Percentiles rank a stretch among this genome's conserved stretches.
These are phyloP conservation scores for Lentinula novae-zelandiae DNA, from an alignment of 1,284 basidiomycete species.

Conservation along the genomic window DNA sequence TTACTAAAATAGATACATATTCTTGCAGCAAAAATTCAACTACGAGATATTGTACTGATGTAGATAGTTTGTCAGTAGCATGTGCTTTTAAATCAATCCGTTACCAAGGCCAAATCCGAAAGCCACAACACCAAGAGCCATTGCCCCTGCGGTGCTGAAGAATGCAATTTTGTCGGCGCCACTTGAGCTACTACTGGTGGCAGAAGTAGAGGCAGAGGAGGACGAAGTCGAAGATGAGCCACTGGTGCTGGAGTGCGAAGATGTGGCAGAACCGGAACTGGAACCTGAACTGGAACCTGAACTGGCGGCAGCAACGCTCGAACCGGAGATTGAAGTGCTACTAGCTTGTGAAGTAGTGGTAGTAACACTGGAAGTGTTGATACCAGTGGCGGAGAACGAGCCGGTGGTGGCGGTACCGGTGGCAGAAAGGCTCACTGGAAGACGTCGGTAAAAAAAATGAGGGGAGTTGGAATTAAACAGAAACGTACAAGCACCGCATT, in stretches of 20 bases:
- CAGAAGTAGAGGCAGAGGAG: not conserved
- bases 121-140: not conserved
- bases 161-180: not conserved
- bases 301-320: not conserved
- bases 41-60: not conserved
- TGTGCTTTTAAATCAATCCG: not conserved
- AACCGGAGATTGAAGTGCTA: not conserved
- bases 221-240: not conserved
- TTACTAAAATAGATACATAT: too few species aligned
- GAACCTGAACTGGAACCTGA: not conserved
- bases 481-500: slow-evolving; percentile 1
- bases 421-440: not conserved
- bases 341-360: not conserved
- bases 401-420: not conserved
- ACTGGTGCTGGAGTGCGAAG: not conserved
- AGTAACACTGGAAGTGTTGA: not conserved
- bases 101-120: not conserved
- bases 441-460: not conserved
- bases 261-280: not conserved
- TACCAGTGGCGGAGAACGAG: not conserved
- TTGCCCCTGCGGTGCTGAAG: not conserved
- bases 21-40: too few species aligned
- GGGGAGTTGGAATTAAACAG: too few species aligned
- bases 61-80: not conserved
- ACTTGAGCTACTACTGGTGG: not conserved